Conservation (phyloP, 192 early-diverging fungal genomes). For the Coemansia sp. region DNA sequence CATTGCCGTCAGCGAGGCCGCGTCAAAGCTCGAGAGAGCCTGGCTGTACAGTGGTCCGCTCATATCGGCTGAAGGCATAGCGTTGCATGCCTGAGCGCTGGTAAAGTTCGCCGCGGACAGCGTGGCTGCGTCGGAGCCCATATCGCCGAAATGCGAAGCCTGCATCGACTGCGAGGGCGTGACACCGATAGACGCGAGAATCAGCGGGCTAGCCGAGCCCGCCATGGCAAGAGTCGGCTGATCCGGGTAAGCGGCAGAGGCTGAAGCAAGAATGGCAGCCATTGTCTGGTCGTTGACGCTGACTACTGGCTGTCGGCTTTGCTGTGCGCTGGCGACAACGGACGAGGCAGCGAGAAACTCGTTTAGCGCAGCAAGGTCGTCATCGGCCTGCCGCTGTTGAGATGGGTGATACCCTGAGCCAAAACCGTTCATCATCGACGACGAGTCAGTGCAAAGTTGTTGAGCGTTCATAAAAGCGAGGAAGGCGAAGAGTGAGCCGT, state of each 20-base stretch:
- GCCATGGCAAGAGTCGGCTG: not conserved
- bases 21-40: conserved; percentile 9
- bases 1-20: conserved; percentile 10
- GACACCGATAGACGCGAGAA: conserved; percentile 27
- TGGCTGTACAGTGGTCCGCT: conserved; percentile 7
- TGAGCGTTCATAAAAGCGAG: conserved; percentile 1
- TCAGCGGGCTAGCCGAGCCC: conserved; percentile 24
- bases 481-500: not conserved
- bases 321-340: not conserved
- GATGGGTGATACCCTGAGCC: not conserved
- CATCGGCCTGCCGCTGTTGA: conserved; percentile 17
- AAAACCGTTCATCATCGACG: conserved; percentile 9
- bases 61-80: conserved; percentile 8
- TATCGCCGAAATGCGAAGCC: conserved; percentile 24
- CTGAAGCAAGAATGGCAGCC: conserved; percentile 31
- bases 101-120: conserved; percentile 13
- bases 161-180: conserved; percentile 41
- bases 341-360: conserved; percentile 30
- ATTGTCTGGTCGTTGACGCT: conserved; percentile 30
- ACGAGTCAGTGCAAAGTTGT: conserved; percentile 6
- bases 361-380: conserved; percentile 35
- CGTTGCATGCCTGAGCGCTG: conserved; percentile 4
- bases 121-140: conserved; percentile 16
- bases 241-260: conserved; percentile 14
- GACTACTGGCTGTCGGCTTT: not conserved